phyloP scores from a whole-genome alignment of 108 stramenopile genomes.

The Fragilariopsis cylindrus region DNA sequence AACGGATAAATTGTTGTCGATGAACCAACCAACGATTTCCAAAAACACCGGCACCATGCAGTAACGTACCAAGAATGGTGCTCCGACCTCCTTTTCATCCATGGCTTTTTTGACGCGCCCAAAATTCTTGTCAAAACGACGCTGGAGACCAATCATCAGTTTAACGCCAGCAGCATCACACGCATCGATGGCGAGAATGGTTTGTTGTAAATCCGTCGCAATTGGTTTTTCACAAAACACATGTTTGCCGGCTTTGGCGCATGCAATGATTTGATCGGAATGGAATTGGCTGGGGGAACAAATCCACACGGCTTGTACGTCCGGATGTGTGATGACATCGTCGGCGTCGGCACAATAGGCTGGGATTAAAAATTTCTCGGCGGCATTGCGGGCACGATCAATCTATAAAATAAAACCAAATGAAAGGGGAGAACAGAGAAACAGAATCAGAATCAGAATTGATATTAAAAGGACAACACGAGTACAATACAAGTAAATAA shows the following conservation, averaged over 20 bases:
- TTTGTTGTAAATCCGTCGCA: constrained; percentile 91
- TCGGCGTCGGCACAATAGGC: constrained; percentile 81
- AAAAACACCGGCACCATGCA: neutral
- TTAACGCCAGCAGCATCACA: constrained; percentile 91
- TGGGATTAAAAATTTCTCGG: constrained; percentile 81
- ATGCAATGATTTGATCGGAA: constrained; percentile 92
- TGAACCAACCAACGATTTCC: neutral
- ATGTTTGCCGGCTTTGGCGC: constrained; percentile 91
- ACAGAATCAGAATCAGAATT: neutral
- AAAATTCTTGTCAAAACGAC: constrained; percentile 95
- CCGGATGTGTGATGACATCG: constrained; percentile 94
- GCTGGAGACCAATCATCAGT: constrained; percentile 94
- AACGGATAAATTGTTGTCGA: no score
- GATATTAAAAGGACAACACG: neutral
- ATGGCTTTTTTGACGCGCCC: constrained; percentile 85
- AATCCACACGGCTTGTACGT: constrained; percentile 97
- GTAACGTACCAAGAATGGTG: constrained; percentile 75
- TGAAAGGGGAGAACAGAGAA: neutral
- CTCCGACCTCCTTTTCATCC: constrained; percentile 83
- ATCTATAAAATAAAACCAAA: neutral
- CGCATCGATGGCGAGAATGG: constrained; percentile 93
- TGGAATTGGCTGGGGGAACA: constrained; percentile 93
- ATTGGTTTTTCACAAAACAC: constrained; percentile 97
- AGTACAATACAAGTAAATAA: neutral
- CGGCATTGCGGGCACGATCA: constrained; percentile 92